These are phyloP conservation scores for Marchantia polymorpha DNA, from an alignment of 225 moss, liverwort and hornwort species.

Conservation along the genomic window DNA sequence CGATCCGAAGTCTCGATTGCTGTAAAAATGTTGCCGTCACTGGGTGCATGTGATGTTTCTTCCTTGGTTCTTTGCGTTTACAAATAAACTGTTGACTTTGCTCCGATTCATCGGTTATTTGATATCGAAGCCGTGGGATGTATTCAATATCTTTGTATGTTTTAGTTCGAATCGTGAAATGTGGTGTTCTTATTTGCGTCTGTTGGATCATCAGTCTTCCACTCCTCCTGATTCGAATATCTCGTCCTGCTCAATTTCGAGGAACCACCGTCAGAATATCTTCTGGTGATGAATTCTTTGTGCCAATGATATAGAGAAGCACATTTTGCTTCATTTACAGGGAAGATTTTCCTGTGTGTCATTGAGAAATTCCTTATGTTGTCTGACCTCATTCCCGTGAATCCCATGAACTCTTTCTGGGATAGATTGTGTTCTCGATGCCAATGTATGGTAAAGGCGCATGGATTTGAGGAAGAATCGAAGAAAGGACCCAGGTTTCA, in stretches of 20 bases:
- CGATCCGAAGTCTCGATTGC: background rate
- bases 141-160: background rate
- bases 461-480: slow-evolving; percentile 29
- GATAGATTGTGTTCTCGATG: slow-evolving; percentile 27
- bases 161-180: background rate
- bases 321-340: background rate
- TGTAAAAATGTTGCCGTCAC: background rate
- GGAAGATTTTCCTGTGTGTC: background rate
- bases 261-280: background rate
- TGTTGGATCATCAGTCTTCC: background rate
- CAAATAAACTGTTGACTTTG: too few species aligned
- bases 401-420: slow-evolving; percentile 23
- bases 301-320: background rate
- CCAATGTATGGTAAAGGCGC: slow-evolving; percentile 29
- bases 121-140: too few species aligned
- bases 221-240: background rate
- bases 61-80: background rate
- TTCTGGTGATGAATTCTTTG: background rate
- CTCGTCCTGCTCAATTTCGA: background rate
- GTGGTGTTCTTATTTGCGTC: background rate
- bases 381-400: background rate
- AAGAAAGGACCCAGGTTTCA: slow-evolving; percentile 29
- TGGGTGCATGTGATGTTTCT: background rate
- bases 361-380: background rate
- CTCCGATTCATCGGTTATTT: too few species aligned